phyloP scores from a whole-genome alignment of 2,329 filamentous ascomycete species.

The Ustulina deusta region DNA sequence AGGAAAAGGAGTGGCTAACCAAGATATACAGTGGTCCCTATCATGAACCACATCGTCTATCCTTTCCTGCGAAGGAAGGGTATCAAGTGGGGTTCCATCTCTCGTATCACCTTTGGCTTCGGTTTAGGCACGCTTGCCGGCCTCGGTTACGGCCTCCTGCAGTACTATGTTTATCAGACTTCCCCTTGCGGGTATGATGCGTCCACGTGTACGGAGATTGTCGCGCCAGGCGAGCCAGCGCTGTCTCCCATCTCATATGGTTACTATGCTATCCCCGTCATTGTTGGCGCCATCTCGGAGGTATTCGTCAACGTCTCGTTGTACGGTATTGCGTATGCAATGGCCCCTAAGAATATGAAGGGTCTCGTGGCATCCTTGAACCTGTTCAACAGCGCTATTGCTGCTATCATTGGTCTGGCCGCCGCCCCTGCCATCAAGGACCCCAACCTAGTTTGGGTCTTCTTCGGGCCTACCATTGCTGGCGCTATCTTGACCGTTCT shows the following conservation, averaged over 20 bases:
- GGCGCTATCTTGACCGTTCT: constrained; percentile 45
- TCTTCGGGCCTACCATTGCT: constrained; percentile 48
- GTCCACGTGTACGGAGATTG: constrained; percentile 47
- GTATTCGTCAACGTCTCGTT: constrained; percentile 69
- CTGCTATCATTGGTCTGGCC: constrained; percentile 73
- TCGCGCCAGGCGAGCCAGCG: constrained; percentile 43
- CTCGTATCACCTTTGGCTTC: constrained; percentile 60
- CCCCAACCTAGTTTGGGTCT: constrained; percentile 60
- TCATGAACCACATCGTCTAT: constrained; percentile 58
- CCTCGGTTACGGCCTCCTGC: constrained; percentile 50
- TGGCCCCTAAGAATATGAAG: constrained; percentile 84
- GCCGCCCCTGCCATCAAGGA: constrained; percentile 59
- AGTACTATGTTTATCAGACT: constrained; percentile 50
- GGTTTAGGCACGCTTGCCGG: constrained; percentile 56
- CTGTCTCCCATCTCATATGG: constrained; percentile 47
- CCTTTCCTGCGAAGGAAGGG: constrained; percentile 53
- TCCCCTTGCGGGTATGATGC: constrained; percentile 49
- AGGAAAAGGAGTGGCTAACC: constrained; percentile 31
- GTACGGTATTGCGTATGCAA: constrained; percentile 81
- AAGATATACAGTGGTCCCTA: constrained; percentile 49
- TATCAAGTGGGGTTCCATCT: constrained; percentile 58
- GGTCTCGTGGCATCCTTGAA: constrained; percentile 78
- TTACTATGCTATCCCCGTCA: constrained; percentile 57
- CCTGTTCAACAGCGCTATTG: constrained; percentile 77
- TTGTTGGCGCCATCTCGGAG: constrained; percentile 64